Evolutionary conservation across 78 protist species (phyloP), one percentile per base, ranked within the genome.

Genomic region (Isochrysis galbana): DNA sequence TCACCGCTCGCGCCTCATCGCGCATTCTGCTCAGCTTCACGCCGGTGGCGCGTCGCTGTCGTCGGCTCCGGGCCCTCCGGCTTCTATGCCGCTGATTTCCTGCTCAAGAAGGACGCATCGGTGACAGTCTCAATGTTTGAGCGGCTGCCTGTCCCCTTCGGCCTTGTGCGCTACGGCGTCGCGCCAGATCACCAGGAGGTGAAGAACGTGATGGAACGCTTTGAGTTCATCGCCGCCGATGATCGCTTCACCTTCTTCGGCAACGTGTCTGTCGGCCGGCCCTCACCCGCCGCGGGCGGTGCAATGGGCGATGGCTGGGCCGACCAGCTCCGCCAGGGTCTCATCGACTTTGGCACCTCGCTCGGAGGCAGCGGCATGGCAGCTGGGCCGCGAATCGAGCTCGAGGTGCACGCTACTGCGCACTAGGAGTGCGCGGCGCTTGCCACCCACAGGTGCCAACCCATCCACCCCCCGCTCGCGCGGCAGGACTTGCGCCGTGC

Each of bases 171-270:
- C 38, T 95, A 91, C 69, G 98, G 98, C 38, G 97, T 97, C 25
- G 97, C 98, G 0, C 98, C 98, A 0, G 97, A 96, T 91, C 98
- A 97, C 44, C 97, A 92, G 14, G 74, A 96, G 67, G 86, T 82
- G 39, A 78, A 82, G 41, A 54, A 78, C 45, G 93, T 91, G n/a
- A 91, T 41, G n/a, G 78, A 42, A 7, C 55, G 87, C 55, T 91
- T 92, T 80, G 70, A 1, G 82, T 25, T 11, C 90, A 91, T 84
- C 42, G 87, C 47, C 95, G 90, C 54, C 36, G 38, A 4, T 3
- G 32, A 7, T 19, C 70, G 78, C 55, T 54, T 41, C 38, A 11
- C 32, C 36, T 70, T 82, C 36, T 0, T 14, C 32, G 93, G 90
- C 21, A 77, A 91, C 82, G 93, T 91, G 41, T 0, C 25, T 26